These are phyloP conservation scores for Starmerella gropengiesseri DNA, from an alignment of 805 yeast species.

Conservation along the genomic window DNA sequence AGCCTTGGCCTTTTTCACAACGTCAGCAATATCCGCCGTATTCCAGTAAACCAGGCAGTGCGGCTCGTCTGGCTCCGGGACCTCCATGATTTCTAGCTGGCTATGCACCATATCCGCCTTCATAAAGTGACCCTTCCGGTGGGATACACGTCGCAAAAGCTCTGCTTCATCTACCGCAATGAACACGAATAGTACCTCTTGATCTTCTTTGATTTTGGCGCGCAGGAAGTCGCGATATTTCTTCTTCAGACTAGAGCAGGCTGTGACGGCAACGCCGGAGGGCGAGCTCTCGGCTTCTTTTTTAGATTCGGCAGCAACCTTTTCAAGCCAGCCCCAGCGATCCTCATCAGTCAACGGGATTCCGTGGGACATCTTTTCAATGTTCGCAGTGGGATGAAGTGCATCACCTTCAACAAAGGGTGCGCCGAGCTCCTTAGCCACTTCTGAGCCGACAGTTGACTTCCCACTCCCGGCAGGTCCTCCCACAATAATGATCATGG, in stretches of 20 bases:
- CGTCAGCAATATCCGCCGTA: slow-evolving; percentile 15
- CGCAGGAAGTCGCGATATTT: slow-evolving; percentile 57
- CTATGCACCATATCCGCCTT: slow-evolving; percentile 72
- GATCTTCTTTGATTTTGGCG: slow-evolving; percentile 22
- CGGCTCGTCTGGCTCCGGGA: slow-evolving; percentile 39
- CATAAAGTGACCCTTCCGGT: slow-evolving; percentile 76
- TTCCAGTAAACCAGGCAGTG: slow-evolving; percentile 20
- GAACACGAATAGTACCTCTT: slow-evolving; percentile 48
- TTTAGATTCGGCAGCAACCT: slow-evolving; percentile 36
- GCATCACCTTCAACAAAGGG: slow-evolving; percentile 78
- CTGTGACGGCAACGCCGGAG: slow-evolving; percentile 39
- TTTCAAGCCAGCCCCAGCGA: slow-evolving; percentile 78
- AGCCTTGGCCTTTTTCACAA: slow-evolving; percentile 10
- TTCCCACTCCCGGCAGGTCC: slow-evolving; percentile 98
- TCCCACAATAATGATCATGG: slow-evolving; percentile 44
- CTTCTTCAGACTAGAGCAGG: slow-evolving; percentile 79
- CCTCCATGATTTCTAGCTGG: slow-evolving; percentile 63
- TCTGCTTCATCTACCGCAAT: slow-evolving; percentile 54
- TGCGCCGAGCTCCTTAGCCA: slow-evolving; percentile 39
- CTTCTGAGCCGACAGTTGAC: slow-evolving; percentile 54
- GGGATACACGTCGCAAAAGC: slow-evolving; percentile 47
- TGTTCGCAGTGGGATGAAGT: slow-evolving; percentile 60
- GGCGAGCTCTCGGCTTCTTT: slow-evolving; percentile 27
- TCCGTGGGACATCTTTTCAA: slow-evolving; percentile 74
- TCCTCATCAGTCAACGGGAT: slow-evolving; percentile 80